Percentiles rank a stretch among this genome's conserved stretches.
Conservation (phyloP, 2,329 filamentous ascomycete species). For the Chaetomium strumarium region DNA sequence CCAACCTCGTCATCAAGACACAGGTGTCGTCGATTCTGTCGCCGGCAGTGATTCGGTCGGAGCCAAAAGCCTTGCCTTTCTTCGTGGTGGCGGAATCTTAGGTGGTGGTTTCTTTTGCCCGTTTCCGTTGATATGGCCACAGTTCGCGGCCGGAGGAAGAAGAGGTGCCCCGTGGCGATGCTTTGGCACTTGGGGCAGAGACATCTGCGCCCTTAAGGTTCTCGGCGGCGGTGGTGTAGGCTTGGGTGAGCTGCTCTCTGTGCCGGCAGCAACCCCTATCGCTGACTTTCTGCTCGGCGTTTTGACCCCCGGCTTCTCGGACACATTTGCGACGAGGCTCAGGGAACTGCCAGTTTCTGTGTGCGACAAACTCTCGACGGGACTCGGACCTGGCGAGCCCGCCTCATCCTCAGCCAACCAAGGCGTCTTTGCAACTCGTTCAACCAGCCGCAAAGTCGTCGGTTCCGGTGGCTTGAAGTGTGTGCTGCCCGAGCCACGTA, state of each 20-base stretch:
- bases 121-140: conserved; percentile 14
- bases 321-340: conserved; percentile 73
- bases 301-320: conserved; percentile 75
- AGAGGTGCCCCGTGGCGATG: conserved; percentile 49
- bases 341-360: conserved; percentile 63
- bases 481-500: conserved; percentile 59
- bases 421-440: conserved; percentile 65
- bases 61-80: conserved; percentile 16
- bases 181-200: conserved; percentile 49
- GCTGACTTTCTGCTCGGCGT: conserved; percentile 62
- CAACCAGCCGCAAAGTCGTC: conserved; percentile 70
- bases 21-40: conserved; percentile 7
- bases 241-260: conserved; percentile 2
- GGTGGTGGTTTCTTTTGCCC: conserved; percentile 24
- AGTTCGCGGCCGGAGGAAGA: conserved; percentile 8
- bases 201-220: conserved; percentile 38
- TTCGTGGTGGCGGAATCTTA: conserved; percentile 25
- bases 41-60: background rate
- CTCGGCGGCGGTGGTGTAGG: conserved; percentile 18
- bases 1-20: background rate
- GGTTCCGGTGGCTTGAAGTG: conserved; percentile 79
- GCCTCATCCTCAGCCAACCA: conserved; percentile 52
- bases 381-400: conserved; percentile 34
- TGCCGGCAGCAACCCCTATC: conserved; percentile 20
- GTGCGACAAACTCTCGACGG: conserved; percentile 49